These are phyloP conservation scores for Calonectria pseudoturangicola DNA, from an alignment of 2,329 filamentous ascomycete genomes.

Conservation along the genomic window DNA sequence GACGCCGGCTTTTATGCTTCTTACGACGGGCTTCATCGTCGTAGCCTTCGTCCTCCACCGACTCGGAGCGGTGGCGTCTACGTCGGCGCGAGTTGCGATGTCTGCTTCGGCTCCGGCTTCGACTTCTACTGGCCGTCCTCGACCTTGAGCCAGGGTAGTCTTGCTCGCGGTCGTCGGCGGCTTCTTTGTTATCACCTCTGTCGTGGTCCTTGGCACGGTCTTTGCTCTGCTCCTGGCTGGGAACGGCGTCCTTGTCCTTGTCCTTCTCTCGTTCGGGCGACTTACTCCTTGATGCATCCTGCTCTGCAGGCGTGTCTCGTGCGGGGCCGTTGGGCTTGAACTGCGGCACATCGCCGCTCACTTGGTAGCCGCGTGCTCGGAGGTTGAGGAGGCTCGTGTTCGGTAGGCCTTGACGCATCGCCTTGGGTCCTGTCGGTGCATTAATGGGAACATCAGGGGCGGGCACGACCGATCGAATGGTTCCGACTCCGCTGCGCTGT, in stretches of 20 bases:
- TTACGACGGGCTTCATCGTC: conserved; percentile 70
- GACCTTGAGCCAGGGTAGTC: conserved; percentile 58
- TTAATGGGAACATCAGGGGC: conserved; percentile 73
- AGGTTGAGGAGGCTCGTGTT: conserved; percentile 85
- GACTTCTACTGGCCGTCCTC: conserved; percentile 56
- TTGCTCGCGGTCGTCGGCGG: conserved; percentile 47
- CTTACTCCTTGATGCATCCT: conserved; percentile 67
- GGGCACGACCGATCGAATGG: conserved; percentile 59
- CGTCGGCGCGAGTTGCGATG: conserved; percentile 69
- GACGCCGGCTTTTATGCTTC: conserved; percentile 67
- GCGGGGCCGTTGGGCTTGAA: conserved; percentile 43
- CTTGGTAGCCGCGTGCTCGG: conserved; percentile 71
- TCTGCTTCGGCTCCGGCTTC: conserved; percentile 64
- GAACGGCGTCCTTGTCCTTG: conserved; percentile 58
- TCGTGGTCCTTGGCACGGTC: conserved; percentile 56
- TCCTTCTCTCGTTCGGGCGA: conserved; percentile 64
- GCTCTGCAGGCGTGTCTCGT: conserved; percentile 47
- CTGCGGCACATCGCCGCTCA: conserved; percentile 63
- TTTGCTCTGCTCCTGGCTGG: conserved; percentile 60
- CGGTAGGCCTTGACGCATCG: conserved; percentile 91
- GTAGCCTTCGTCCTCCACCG: conserved; percentile 68
- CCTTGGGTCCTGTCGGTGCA: conserved; percentile 94
- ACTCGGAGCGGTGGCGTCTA: conserved; percentile 74
- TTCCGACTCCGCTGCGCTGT: conserved; percentile 50
- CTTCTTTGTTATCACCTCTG: conserved; percentile 52